Conservation (phyloP, 129 eudicot species). For the Artemisia tridentata region DNA sequence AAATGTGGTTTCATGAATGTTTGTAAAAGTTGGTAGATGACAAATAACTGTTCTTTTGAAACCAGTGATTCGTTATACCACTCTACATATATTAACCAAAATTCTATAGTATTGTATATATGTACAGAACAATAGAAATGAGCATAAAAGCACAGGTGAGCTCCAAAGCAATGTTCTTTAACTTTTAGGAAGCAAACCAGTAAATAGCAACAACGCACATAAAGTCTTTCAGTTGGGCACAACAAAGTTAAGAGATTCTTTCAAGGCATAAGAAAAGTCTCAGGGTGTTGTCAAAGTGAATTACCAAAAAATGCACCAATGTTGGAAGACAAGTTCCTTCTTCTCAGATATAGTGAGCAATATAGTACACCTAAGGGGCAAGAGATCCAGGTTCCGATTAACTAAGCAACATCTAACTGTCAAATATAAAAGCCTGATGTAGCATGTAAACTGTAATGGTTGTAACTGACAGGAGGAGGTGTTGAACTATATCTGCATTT, state of each 20-base stretch:
- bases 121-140: too few species aligned
- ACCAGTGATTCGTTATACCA: too few species aligned
- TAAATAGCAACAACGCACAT: not conserved
- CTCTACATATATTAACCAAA: too few species aligned
- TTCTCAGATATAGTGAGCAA: not conserved
- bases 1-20: not conserved
- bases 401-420: slow-evolving; percentile 2
- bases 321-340: not conserved
- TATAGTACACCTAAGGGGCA: not conserved
- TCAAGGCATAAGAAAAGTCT: not conserved
- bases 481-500: not conserved
- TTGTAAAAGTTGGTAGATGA: too few species aligned
- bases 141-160: too few species aligned
- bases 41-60: too few species aligned
- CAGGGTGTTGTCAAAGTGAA: not conserved
- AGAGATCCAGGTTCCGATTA: too few species aligned
- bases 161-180: not conserved
- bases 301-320: not conserved
- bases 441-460: not conserved
- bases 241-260: not conserved
- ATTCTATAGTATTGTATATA: too few species aligned
- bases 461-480: not conserved
- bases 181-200: not conserved
- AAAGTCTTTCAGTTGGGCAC: not conserved
- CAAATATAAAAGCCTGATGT: not conserved